Evolutionary conservation across 345 rosid species (phyloP).

Genomic region (Brassica nigra): DNA sequence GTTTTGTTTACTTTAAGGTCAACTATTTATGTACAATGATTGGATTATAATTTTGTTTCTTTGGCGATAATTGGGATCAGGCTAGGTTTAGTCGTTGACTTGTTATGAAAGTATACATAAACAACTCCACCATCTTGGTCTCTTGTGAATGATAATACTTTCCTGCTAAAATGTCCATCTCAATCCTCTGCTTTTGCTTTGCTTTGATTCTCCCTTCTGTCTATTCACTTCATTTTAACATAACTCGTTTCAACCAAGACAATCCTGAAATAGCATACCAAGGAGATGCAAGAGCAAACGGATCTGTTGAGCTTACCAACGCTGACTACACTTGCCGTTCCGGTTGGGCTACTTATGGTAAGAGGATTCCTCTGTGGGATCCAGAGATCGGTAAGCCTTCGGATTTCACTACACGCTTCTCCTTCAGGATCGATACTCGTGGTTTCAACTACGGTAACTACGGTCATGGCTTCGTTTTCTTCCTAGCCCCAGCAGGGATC

Average conservation of each 20-base stretch:
- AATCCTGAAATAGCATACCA: constrained; percentile 16
- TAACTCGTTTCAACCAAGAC: constrained; percentile 16
- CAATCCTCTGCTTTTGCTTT: constrained; percentile 12
- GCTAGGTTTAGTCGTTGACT: constrained; percentile 9
- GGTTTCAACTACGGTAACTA: too few relatives aligned
- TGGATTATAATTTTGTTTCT: constrained; percentile 4
- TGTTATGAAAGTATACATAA: constrained; percentile 10
- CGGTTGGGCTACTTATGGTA: constrained; percentile 28
- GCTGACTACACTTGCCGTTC: constrained; percentile 19
- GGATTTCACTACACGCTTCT: too few relatives aligned
- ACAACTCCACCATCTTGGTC: not conserved
- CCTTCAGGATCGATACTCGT: too few relatives aligned
- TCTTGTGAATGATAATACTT: constrained; percentile 3
- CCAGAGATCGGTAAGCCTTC: too few relatives aligned
- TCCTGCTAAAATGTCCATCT: constrained; percentile 21
- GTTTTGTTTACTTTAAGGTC: constrained; percentile 26
- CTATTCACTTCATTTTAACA: constrained; percentile 18
- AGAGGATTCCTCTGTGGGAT: too few relatives aligned
- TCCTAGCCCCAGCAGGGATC: too few relatives aligned
- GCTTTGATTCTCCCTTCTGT: constrained; percentile 29
- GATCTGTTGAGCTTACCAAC: constrained; percentile 30
- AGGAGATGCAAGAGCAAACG: constrained; percentile 10
- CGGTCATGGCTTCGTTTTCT: too few relatives aligned
- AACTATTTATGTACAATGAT: not conserved
- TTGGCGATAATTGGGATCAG: not conserved